Base-by-base conservation (phyloP, 2,329 filamentous ascomycete species). In the Apiospora saccharicola region DNA sequence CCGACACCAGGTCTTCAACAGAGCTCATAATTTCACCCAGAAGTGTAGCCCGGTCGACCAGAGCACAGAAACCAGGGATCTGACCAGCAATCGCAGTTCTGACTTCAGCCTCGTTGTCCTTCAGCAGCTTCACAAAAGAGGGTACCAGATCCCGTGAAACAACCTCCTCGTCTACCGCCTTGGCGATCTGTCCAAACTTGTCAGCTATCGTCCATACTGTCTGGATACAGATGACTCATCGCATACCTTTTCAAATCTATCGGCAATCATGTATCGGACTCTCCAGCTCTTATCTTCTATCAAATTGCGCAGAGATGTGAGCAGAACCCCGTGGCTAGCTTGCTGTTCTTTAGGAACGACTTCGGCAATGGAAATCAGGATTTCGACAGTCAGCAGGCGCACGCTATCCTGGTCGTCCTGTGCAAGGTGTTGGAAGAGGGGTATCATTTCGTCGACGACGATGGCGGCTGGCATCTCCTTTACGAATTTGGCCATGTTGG, bases 201-300 rank as follows among this genome's bases (percentile, higher is more conserved):
- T 64, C 74, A 80, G 76, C 68, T 69, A 61, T 12, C 13, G 22
- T n/a, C 53, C 41, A 34, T 70, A 71, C 34, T 22, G 57, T 71
- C 68, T 34, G 41, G 19, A n/a, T 41, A 7, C 19, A n/a, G 30
- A 34, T 24, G 57, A 24, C 57, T 53, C 1, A 47, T 37, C 71
- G 70, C 80, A 69, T 80, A 94, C 94, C 93, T 98, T 98, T 84
- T 99, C 96, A 80, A 98, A 99, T 81, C 95, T 91, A 83, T 99
- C 96, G 68, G 96, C 96, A 78, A 99, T 96, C 96, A 99, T 99
- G 84, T 98, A 99, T 82, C 96, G 91, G 73, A 99, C 96, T 80
- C 96, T 92, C 96, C 96, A 99, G 86, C 96, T 98, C 90, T 98
- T 99, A 83, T 99, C 96, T 80, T 98, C 96, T 85, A 99, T 98